Base-by-base conservation (phyloP, 2,329 filamentous ascomycete genomes). In the Arachnomyces sp. region DNA sequence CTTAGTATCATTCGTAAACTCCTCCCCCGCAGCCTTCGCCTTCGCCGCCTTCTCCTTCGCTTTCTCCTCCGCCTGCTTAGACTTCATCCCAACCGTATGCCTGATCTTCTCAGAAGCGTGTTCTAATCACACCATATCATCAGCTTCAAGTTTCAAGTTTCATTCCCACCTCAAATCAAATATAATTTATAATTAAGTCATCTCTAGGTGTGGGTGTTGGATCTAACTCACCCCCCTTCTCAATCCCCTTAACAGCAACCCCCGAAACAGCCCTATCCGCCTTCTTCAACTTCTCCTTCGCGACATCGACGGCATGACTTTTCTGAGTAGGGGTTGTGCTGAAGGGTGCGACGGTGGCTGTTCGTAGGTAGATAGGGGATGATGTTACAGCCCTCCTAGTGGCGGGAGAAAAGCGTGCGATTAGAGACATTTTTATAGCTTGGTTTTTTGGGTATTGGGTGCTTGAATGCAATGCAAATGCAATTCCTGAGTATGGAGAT, bases 191-290 rank as follows among this genome's bases (percentile, higher is more conserved):
- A 9, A 14, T 35, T 18, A 16, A 39, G 36, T 36, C 7, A 34
- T 8, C 13, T 8, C 8, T n/a, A 2, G n/a, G 16, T 3, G 15
- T 11, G 28, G 14, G 34, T 7, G 28, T 15, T 12, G 16, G 15
- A n/a, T n/a, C 20, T 28, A 7, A 57, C 76, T 43, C 72, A 80
- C 77, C 70, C 44, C 74, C 73, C 50, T 69, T 76, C 61, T 82
- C 73, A 45, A 81, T 78, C 34, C 77, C 77, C 61, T 75, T 74
- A 15, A 81, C 72, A 8, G 72, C 70, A 17, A 62, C 70, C 55
- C 76, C 66, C 1, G 74, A 71, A 28, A 78, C 67, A 15, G 65
- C 66, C 45, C 70, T 64, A 57, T 81, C 76, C 14, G 74, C 73
- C 40, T 65, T 67, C 63, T 80, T 76, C 34, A 74, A 57, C 0